Base-by-base conservation (phyloP, 225 moss, liverwort and hornwort genomes). In the Polytrichum formosum region DNA sequence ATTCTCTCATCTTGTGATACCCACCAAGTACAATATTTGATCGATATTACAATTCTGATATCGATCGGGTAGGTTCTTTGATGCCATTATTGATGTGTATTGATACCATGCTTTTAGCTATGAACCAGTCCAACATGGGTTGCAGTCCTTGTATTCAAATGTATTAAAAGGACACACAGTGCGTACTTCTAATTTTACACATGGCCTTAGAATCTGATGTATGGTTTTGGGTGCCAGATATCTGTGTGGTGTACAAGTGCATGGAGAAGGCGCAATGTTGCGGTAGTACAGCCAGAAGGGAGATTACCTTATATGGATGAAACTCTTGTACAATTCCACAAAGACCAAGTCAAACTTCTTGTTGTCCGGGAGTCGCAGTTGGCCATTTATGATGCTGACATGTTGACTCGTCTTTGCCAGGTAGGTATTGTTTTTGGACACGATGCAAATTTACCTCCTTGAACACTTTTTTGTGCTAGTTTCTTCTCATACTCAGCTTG, bases 251-350 rank as follows among this genome's bases (percentile, higher is more conserved):
- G 85, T 27, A 89, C 89, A 27, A 86, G 86, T 78, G 85, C 80
- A 63, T 89, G 89, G 89, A 86, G 84, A 76, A 89, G 86, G 54
- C 70, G 86, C 23, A 89, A 86, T 56, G 83, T 81, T 72, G 78
- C 86, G 28, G 81, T 81, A 75, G 72, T 78, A 0, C 85, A 80
- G 55, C 75, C 88, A n/a, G 85, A 79, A 64, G 82, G 89, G 35
- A 37, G 58, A 61, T 78, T 78, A 21, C 72, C 83, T 4, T 73
- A 76, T 0, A 83, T 81, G 68, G 83, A 83, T 61, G 89, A 89
- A 31, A 89, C 86, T n/a, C 83, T 86, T 59, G 89, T 89, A 18
- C 86, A 86, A 68, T 89, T 89, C 58, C 89, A 89, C 55, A 89
- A 89, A 53, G 85, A 89, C 35, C 89, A 86, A 66, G 83, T 89